Evolutionary conservation across 2,329 filamentous ascomycete species (phyloP).

Genomic region (Nigrospora osmanthi): DNA sequence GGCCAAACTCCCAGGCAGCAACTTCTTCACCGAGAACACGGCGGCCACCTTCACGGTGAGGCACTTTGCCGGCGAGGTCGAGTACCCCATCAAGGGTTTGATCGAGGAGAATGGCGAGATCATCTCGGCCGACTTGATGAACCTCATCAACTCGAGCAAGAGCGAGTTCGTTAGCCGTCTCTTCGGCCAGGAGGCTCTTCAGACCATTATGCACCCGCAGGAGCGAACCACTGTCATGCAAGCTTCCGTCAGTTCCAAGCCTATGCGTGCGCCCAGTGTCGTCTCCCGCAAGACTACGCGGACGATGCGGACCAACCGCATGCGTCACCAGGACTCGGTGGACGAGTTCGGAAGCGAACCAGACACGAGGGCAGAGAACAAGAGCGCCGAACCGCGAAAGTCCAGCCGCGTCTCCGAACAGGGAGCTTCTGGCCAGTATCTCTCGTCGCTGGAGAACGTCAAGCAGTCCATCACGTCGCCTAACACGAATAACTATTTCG

Average conservation of each 20-base stretch:
- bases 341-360: conserved; percentile 46
- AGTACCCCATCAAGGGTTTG: conserved; percentile 80
- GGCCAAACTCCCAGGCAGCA: conserved; percentile 74
- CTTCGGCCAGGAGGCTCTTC: conserved; percentile 91
- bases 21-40: conserved; percentile 78
- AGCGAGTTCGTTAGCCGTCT: conserved; percentile 83
- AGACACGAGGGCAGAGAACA: conserved; percentile 19
- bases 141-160: conserved; percentile 80
- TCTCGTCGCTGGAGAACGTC: conserved; percentile 83
- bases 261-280: conserved; percentile 85
- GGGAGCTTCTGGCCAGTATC: conserved; percentile 86
- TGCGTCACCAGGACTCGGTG: conserved; percentile 32
- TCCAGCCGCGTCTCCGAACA: conserved; percentile 54
- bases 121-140: conserved; percentile 92
- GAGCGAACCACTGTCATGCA: conserved; percentile 90
- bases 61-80: conserved; percentile 94
- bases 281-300: conserved; percentile 65
- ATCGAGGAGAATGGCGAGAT: conserved; percentile 95
- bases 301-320: conserved; percentile 23
- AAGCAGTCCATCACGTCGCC: conserved; percentile 76
- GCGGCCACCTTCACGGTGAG: conserved; percentile 80
- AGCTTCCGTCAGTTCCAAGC: conserved; percentile 92
- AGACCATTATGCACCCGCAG: conserved; percentile 87
- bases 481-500: conserved; percentile 87
- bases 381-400: conserved; percentile 23